Evolutionary conservation across 2,329 filamentous ascomycete species (phyloP), one percentile per base, ranked within the genome.

Genomic region (Apiospora sp.): DNA sequence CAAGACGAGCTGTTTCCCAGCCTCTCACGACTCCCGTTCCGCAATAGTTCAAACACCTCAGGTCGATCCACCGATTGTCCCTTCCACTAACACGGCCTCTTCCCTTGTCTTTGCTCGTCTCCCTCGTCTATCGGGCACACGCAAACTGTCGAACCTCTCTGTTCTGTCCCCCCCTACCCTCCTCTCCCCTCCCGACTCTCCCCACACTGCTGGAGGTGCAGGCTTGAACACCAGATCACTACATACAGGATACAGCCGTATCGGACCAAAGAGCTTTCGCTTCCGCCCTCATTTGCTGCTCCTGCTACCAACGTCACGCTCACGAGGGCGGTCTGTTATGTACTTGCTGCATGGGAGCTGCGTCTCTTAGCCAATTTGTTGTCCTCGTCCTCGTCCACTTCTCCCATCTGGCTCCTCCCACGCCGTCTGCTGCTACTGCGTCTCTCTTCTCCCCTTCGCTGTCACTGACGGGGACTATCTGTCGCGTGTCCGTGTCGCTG

Each of bases 371-470:
- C 34, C 58, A 48, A 58, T 70, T 70, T 61, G 67, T 72, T 16
- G 49, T 71, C 73, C 75, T 76, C 72, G 73, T 69, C 77, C 71
- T 78, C 71, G 75, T 75, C 78, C 77, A 78, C 74, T 77, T 78
- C 77, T 77, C 75, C 73, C 76, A 77, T 77, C 75, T 73, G 75
- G 74, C 74, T 77, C 75, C 77, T 74, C 77, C 78, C 79, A 79
- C 79, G 79, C 79, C 75, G 77, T 79, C 75, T 78, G 78, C 78
- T 80, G 79, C 75, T 78, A 78, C 78, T 80, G 79, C 77, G 76
- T 78, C 79, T 78, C 77, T 78, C 74, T n/a, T 76, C 73, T 74
- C 74, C 75, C 75, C 75, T 78, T 46, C 61, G 30, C 41, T 72
- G 37, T 54, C 68, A 71, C 64, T 68, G 67, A 48, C 41, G 58